Evolutionary conservation across 208 protist species (phyloP).

Genomic region (Trypanosoma scelopori): DNA sequence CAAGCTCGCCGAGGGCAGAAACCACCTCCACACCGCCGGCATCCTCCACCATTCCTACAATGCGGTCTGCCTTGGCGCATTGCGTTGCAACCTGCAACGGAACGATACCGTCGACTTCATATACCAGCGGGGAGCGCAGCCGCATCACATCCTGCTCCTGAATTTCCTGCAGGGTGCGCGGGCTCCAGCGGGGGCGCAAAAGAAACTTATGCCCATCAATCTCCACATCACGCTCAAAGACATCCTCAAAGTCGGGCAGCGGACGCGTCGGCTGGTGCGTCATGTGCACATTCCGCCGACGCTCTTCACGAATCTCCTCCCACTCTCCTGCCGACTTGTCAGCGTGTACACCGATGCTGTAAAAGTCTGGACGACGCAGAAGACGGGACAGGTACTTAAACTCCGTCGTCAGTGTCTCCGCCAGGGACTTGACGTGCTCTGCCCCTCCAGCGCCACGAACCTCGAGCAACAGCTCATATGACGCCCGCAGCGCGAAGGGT

Average conservation of each 20-base stretch:
- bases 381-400: conserved; percentile 67
- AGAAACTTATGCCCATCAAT: conserved; percentile 79
- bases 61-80: conserved; percentile 53
- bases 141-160: conserved; percentile 33
- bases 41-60: conserved; percentile 85
- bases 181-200: conserved; percentile 81
- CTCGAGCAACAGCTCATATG: conserved; percentile 69
- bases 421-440: conserved; percentile 58
- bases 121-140: conserved; percentile 56
- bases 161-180: conserved; percentile 78
- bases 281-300: conserved; percentile 66
- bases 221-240: conserved; percentile 84
- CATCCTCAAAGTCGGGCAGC: conserved; percentile 72
- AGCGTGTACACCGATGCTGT: conserved; percentile 74
- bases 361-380: conserved; percentile 81
- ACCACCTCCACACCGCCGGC: conserved; percentile 80
- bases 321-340: conserved; percentile 66
- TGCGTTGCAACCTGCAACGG: conserved; percentile 53
- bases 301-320: conserved; percentile 57
- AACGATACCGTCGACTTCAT: conserved; percentile 57
- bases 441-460: conserved; percentile 78
- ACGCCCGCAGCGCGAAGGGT: conserved; percentile 81
- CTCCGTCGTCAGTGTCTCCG: conserved; percentile 71
- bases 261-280: conserved; percentile 53
- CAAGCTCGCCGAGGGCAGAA: conserved; percentile 62